A percentile compares a stretch with the other conserved stretches of the same genome.
These are phyloP conservation scores for Lactifluus pinguis DNA, from an alignment of 768 basidiomycete genomes.

Conservation along the genomic window DNA sequence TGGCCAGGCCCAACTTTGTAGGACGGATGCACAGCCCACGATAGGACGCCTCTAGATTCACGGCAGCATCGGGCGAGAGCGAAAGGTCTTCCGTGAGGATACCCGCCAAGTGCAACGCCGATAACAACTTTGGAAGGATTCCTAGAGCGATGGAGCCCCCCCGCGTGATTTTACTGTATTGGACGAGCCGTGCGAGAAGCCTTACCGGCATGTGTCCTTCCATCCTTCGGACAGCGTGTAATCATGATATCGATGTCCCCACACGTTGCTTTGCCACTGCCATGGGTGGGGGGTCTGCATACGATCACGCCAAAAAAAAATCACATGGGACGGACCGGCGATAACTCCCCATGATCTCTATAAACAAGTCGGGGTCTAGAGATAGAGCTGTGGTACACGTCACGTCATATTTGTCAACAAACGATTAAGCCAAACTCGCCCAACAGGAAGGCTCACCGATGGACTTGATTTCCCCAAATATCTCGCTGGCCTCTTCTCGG, in stretches of 20 bases:
- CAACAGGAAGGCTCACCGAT: conserved; percentile 40
- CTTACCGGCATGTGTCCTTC: conserved; percentile 61
- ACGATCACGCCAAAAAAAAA: neutral
- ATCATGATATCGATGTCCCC: conserved; percentile 92
- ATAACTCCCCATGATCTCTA: conserved; percentile 92
- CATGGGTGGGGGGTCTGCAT: neutral
- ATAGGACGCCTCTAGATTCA: conserved; percentile 67
- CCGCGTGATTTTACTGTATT: neutral
- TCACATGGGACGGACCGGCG: conserved; percentile 41
- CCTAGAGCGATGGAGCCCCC: conserved; percentile 31
- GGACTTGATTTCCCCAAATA: conserved; percentile 64
- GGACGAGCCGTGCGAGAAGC: neutral
- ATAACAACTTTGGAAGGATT: conserved; percentile 50
- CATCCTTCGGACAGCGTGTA: conserved; percentile 64
- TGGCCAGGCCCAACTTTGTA: conserved; percentile 16
- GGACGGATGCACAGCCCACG: conserved; percentile 57
- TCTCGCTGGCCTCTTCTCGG: conserved; percentile 61
- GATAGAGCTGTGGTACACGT: conserved; percentile 42
- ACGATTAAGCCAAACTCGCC: neutral
- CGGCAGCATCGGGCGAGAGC: conserved; percentile 49
- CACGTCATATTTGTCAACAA: neutral
- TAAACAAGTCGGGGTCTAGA: conserved; percentile 59
- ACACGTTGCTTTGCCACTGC: conserved; percentile 71
- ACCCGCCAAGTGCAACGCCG: conserved; percentile 41
- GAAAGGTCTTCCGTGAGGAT: conserved; percentile 79